Evolutionary conservation across 768 basidiomycete species (phyloP), one percentile per base, ranked within the genome.

Genomic region (Tulasnella calospora): DNA sequence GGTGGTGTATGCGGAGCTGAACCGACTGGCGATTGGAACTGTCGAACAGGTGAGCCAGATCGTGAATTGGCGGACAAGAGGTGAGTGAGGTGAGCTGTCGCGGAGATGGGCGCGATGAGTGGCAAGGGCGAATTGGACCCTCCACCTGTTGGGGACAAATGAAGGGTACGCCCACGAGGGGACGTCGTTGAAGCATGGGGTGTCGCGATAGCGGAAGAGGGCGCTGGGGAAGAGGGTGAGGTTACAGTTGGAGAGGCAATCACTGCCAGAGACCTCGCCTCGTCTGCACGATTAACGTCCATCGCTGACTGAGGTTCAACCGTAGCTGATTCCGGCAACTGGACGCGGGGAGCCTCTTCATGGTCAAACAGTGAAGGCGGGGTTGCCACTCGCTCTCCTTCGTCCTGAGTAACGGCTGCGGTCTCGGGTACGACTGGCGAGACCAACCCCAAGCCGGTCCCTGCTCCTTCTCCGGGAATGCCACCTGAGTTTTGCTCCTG

Each of bases 151-250:
- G 61, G 61, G n/a, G 57, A 61, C 27, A 61, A 30, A n/a, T 61
- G 57, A 61, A 61, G 57, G 12, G 57, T 1, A 21, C 23, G 15
- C n/a, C 27, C 27, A 10, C 27, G 57, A 61, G 57, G 57, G 33
- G 61, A 67, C 61, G 19, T 2, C 33, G 27, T 67, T 27, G 33
- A 67, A 67, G n/a, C 2, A 19, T 30, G 27, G 8, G n/a, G 27
- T 5, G 61, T 15, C 6, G 10, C 6, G 30, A 8, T 47, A n/a
- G n/a, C n/a, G n/a, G 73, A 74, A 47, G 73, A 21, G 1, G 74
- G 33, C 27, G 46, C 30, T 19, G 46, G 69, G 36, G 61, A 61
- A 74, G 79, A 51, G 8, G 80, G 57, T 47, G 80, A 44, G 44
- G 71, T 74, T 8, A 74, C 46, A 8, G 51, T 47, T 44, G 44